Evolutionary conservation across 2,329 filamentous ascomycete species (phyloP).

Genomic region (Diaporthe sp.): DNA sequence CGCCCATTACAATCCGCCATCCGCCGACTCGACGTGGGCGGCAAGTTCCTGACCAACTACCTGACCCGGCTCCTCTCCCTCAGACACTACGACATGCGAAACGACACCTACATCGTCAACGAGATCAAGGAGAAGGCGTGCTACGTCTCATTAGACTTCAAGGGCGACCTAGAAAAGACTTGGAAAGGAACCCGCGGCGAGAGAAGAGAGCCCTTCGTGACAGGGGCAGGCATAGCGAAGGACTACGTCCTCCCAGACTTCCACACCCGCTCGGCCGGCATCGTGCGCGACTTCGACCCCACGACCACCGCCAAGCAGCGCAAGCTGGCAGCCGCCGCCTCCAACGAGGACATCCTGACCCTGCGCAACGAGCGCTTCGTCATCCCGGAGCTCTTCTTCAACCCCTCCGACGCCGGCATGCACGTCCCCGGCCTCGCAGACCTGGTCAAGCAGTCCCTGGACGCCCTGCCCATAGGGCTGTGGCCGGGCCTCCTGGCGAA

Average conservation of each 20-base stretch:
- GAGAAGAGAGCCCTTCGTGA: constrained; percentile 61
- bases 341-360: constrained; percentile 83
- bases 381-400: constrained; percentile 91
- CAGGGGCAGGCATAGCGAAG: constrained; percentile 75
- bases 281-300: constrained; percentile 83
- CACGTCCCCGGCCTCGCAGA: constrained; percentile 85
- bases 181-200: constrained; percentile 83
- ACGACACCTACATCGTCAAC: constrained; percentile 93
- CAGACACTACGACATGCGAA: constrained; percentile 94
- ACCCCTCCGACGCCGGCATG: constrained; percentile 86
- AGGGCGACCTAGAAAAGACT: constrained; percentile 80
- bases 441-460: constrained; percentile 83
- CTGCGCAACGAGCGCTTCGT: constrained; percentile 93
- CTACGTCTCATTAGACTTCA: constrained; percentile 85
- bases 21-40: constrained; percentile 88
- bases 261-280: constrained; percentile 71
- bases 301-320: constrained; percentile 62
- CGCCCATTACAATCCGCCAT: constrained; percentile 84
- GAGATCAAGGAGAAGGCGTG: constrained; percentile 94
- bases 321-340: constrained; percentile 58
- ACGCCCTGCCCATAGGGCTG: constrained; percentile 81
- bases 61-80: constrained; percentile 90
- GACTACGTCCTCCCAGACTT: constrained; percentile 95
- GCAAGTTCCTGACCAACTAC: constrained; percentile 93
- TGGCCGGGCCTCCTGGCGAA: constrained; percentile 90